Evolutionary conservation across 2,329 filamentous ascomycete genomes (phyloP), one percentile per base, ranked within the genome.

Genomic region (Xylaria sp.): DNA sequence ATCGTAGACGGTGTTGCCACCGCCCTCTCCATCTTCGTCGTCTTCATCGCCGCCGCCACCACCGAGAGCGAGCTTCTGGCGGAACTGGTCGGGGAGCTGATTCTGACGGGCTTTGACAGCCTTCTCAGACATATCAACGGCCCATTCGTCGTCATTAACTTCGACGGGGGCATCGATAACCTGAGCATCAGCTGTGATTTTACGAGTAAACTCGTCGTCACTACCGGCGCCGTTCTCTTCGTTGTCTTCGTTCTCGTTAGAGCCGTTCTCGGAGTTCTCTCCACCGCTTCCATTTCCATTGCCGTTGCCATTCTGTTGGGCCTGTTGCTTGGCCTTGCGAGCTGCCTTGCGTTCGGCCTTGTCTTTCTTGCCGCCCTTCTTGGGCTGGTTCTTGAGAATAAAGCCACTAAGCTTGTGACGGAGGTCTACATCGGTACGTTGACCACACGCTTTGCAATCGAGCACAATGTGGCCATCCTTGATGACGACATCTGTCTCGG

Each of bases 401-500:
- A 97, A 99, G 66, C 92, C 91, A 79, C 91, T 96, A 68, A 99
- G 89, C 85, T 99, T 99, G 78, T 96, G 88, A 75, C 93, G 92
- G 68, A 93, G 84, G 73, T 98, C 94, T 58, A 97, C 94, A 66
- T 95, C 90, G 69, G 90, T 90, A 74, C 92, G 93, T 80, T 96
- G 91, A 75, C 95, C 95, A 76, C 95, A 99, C 66, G 95, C 95
- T 83, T 99, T 99, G 90, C 95, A 99, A 81, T 99, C 95, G 70
- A 98, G 88, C 66, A 92, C 80, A 77, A 99, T 98, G 47, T 86
- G 88, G 57, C 90, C 92, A 73, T 97, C 93, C 81, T 97, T 97
- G 85, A 98, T 92, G 75, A 90, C 87, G 74, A 98, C 90, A 69
- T 96, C 93, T 69, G 95, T 99, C 85, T 99, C 95, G 35, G 95